phyloP scores from a whole-genome alignment of 2,329 filamentous ascomycete species.

The Falciphora oryzae region DNA sequence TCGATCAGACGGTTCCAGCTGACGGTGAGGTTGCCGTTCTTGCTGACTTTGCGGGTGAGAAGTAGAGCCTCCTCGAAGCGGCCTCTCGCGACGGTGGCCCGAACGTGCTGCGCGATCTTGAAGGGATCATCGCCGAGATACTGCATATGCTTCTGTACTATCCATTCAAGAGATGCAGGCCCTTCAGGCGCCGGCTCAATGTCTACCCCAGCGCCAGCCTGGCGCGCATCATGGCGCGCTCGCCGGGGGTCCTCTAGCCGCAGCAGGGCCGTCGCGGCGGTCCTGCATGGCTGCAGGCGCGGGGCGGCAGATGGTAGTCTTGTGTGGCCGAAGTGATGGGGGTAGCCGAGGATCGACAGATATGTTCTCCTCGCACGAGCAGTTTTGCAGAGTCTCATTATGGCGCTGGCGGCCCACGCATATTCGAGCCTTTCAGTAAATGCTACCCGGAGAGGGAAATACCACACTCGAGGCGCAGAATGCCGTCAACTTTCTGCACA shows the following conservation, averaged over 20 bases:
- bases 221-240: not conserved
- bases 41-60: constrained; percentile 65
- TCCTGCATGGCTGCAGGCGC: not conserved
- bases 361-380: not conserved
- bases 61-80: constrained; percentile 61
- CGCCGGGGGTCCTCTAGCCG: not conserved
- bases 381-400: not conserved
- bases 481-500: not conserved
- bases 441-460: not conserved
- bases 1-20: constrained; percentile 86
- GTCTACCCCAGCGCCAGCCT: not conserved
- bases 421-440: not conserved
- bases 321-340: not conserved
- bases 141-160: constrained; percentile 48
- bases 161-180: constrained; percentile 25
- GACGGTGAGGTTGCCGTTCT: constrained; percentile 58
- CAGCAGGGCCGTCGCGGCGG: not conserved
- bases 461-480: not conserved
- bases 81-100: constrained; percentile 50
- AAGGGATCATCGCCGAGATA: constrained; percentile 61
- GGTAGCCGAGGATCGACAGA: not conserved
- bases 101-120: constrained; percentile 65
- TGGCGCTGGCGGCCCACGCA: not conserved
- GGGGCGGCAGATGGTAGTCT: too few species aligned
- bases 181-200: too few species aligned